These are phyloP conservation scores for Podila minutissima DNA, from an alignment of 192 early-diverging fungal species.

Conservation along the genomic window DNA sequence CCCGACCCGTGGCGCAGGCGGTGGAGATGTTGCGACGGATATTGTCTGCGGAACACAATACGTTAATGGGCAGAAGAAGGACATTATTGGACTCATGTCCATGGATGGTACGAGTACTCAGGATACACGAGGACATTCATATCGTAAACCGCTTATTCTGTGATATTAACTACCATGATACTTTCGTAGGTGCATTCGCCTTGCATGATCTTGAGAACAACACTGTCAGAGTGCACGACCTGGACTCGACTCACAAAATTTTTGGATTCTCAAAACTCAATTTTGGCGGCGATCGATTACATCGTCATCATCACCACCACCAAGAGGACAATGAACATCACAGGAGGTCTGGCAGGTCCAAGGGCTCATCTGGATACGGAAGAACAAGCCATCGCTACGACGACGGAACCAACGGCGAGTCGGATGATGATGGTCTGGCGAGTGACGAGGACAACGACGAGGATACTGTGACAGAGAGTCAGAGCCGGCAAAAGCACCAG, in stretches of 20 bases:
- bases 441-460: conserved; percentile 1
- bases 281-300: conserved; percentile 27
- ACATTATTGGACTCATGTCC: conserved; percentile 62
- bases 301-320: conserved; percentile 20
- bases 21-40: conserved; percentile 55
- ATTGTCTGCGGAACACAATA: conserved; percentile 55
- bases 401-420: neutral
- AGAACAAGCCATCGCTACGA: neutral
- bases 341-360: conserved; percentile 3
- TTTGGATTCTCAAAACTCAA: conserved; percentile 63
- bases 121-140: neutral
- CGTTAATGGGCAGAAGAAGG: conserved; percentile 37
- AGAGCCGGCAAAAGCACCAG: neutral
- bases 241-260: conserved; percentile 65
- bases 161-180: neutral
- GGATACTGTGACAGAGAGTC: neutral
- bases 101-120: conserved; percentile 59
- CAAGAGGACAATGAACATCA: conserved; percentile 11
- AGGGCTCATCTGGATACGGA: neutral
- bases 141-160: no score
- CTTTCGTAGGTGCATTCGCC: conserved; percentile 54
- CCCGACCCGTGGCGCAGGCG: conserved; percentile 4
- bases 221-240: conserved; percentile 54
- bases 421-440: neutral
- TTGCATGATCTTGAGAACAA: conserved; percentile 59